phyloP scores from a whole-genome alignment of 2,329 filamentous ascomycete species.

The Sarocladium strictum region DNA sequence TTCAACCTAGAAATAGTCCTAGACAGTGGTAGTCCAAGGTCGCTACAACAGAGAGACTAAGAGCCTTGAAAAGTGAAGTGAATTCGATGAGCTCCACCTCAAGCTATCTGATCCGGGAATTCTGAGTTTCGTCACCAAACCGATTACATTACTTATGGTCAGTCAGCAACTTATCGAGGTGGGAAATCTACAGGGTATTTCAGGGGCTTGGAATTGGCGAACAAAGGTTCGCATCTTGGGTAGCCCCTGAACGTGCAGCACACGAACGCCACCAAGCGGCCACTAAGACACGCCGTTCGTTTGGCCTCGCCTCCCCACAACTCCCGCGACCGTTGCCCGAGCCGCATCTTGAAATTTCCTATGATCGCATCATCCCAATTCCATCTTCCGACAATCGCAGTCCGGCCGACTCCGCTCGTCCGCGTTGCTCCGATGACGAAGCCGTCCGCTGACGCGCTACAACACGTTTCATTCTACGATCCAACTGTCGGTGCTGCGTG shows the following conservation, averaged over 20 bases:
- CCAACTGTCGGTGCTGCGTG: not conserved
- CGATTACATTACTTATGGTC: no score
- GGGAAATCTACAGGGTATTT: no score
- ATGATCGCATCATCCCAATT: not conserved
- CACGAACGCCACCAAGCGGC: slow-evolving; percentile 2
- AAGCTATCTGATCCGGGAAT: no score
- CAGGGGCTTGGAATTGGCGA: no score
- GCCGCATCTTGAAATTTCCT: slow-evolving; percentile 9
- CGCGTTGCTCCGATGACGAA: slow-evolving; percentile 1
- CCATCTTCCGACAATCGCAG: not conserved
- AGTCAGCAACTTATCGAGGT: no score
- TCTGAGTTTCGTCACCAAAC: no score
- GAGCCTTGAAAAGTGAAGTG: no score
- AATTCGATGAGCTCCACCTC: no score
- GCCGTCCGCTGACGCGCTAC: not conserved
- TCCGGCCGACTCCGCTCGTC: not conserved
- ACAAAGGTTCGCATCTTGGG: not conserved
- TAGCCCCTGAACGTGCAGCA: slow-evolving; percentile 2
- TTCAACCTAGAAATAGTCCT: no score
- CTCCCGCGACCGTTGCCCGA: not conserved
- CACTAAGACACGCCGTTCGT: slow-evolving; percentile 9
- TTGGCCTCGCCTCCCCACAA: slow-evolving; percentile 6
- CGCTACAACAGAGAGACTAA: no score
- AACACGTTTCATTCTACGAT: not conserved
- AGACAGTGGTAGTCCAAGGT: no score